Evolutionary conservation across 1,284 basidiomycete genomes (phyloP), one percentile per base, ranked within the genome.

Genomic region (Ganoderma lingzhi): DNA sequence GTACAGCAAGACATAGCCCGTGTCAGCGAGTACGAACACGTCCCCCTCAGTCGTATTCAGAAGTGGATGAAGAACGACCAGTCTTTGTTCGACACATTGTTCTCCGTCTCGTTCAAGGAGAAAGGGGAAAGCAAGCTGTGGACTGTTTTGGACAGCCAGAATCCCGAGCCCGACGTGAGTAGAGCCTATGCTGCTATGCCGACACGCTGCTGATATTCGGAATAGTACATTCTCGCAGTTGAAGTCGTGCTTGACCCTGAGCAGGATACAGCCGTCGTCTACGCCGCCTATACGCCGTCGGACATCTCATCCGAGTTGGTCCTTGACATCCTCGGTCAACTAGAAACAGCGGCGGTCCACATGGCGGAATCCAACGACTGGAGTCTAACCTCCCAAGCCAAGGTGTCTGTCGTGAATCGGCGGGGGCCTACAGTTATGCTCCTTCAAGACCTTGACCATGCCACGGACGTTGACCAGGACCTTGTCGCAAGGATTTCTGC

Each of bases 141-240:
- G 78, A 71, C 75, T 12, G 66, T 82, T 15, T 42, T 78, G 17
- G 71, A 79, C 66, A 86, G 83, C 63, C 80, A 84, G 70, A 80
- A 84, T 37, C 82, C 85, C 0, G 78, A 82, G 66, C 80, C 84
- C 48, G 85, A 86, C 71, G 85, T 85, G 72, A 76, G 85, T 76
- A 41, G 23, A 12, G 56, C 6, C 35, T 68, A 28, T 41, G 58
- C 37, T 69, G n/a, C 23, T 62, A 28, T 39, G 1, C 28, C 48
- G 23, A 65, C 53, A 58, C 39, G 39, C 60, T 66, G 15, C 39
- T 32, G 17, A 63, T 41, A 23, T 14, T 61, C 48, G 61, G n/a
- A 63, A 3, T 41, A 86, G 85, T 86, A 85, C 64, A 77, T 81
- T 15, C 80, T 86, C 42, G 82, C 85, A 9, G 80, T 84, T 6